Conservation (phyloP, 2,329 filamentous ascomycete species). For the Claviceps africana region DNA sequence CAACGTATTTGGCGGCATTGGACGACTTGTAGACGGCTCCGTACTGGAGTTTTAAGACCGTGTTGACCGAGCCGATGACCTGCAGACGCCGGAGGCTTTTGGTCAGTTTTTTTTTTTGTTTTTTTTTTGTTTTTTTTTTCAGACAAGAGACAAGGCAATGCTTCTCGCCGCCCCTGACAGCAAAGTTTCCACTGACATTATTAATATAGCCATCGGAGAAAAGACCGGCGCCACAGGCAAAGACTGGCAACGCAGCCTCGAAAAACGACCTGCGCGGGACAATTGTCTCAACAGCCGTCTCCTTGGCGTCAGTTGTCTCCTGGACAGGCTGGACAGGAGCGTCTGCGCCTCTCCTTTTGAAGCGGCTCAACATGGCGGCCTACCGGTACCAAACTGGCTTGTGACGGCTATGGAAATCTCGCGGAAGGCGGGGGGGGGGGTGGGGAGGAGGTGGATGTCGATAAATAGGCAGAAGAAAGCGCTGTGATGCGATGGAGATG, state of each 20-base stretch:
- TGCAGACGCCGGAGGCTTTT: conserved; percentile 20
- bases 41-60: conserved; percentile 58
- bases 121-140: neutral
- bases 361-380: neutral
- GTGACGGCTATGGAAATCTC: no score
- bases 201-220: conserved; percentile 91
- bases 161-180: no score
- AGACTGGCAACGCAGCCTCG: conserved; percentile 43
- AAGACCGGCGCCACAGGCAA: conserved; percentile 78
- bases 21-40: conserved; percentile 53
- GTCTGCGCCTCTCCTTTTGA: neutral
- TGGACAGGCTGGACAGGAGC: neutral
- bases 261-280: conserved; percentile 10
- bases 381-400: neutral
- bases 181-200: conserved; percentile 43
- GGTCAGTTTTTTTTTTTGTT: neutral
- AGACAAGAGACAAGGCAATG: no score
- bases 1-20: conserved; percentile 57
- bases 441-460: no score
- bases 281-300: conserved; percentile 4
- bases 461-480: no score
- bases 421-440: no score
- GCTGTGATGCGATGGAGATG: no score
- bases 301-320: neutral
- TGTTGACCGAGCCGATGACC: conserved; percentile 82